Percentiles rank a stretch among this genome's conserved stretches.
These are phyloP conservation scores for Colletotrichum phormii DNA, from an alignment of 2,329 filamentous ascomycete genomes.

Conservation along the genomic window DNA sequence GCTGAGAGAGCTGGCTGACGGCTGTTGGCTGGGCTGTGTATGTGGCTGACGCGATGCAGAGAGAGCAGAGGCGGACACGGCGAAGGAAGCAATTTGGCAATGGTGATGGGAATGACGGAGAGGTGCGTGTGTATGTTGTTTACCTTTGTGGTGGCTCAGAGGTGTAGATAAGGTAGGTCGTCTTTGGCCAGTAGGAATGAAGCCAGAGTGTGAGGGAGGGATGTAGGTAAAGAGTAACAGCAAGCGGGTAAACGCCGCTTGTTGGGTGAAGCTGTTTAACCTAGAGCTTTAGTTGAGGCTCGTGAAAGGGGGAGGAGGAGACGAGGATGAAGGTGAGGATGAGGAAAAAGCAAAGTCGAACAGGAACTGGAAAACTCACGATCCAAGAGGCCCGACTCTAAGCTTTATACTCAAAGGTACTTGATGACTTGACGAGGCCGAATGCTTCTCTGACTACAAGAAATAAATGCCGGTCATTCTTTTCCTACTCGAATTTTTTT, in stretches of 20 bases:
- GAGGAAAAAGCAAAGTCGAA: slow-evolving; percentile 24
- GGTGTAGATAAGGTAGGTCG: not conserved
- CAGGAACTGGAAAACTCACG: slow-evolving; percentile 17
- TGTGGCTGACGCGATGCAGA: slow-evolving; percentile 1
- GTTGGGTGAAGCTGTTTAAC: not conserved
- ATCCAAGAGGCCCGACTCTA: slow-evolving; percentile 22
- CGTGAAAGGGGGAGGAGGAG: not conserved
- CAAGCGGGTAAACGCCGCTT: slow-evolving; percentile 2
- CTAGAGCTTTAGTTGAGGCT: slow-evolving; percentile 6
- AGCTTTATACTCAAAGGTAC: slow-evolving; percentile 23
- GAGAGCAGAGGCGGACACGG: not conserved
- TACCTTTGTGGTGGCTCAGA: not conserved
- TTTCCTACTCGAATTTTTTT: not conserved
- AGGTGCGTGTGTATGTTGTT: not conserved
- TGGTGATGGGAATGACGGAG: not conserved
- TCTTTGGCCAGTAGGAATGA: not conserved
- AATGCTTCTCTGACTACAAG: not conserved
- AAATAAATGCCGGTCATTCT: slow-evolving; percentile 15
- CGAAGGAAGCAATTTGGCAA: not conserved
- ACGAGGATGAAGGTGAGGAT: not conserved
- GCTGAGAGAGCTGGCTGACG: not conserved
- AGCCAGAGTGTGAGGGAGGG: slow-evolving; percentile 7
- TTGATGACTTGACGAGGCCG: not conserved
- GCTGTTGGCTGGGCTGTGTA: not conserved
- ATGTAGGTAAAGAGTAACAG: not conserved